Evolutionary conservation across 2,329 filamentous ascomycete genomes (phyloP), one percentile per base, ranked within the genome.

Genomic region (Colletotrichum musae): DNA sequence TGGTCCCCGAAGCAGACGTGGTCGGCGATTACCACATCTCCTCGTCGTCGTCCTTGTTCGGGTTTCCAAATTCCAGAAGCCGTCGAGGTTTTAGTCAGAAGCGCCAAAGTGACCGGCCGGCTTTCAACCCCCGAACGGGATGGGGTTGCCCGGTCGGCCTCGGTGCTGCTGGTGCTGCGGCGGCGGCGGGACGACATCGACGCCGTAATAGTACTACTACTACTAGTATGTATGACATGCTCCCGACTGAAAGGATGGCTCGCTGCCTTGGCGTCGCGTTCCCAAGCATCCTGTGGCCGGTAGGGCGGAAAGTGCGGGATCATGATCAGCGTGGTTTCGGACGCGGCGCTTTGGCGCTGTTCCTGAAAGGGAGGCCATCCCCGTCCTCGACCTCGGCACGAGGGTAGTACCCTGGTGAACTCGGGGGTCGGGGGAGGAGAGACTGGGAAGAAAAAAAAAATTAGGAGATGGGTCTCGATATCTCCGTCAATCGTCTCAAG

Each of bases 251-350:
- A 66, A 32, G 66, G 56, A 52, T 60, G 56, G 62, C 43, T 36
- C 43, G 26, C 32, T 56, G 43, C 36, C 16, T 41, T 69, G 66
- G 62, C 26, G 41, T 43, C 43, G 50, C 24, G 43, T 57, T 53
- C 62, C 36, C 50, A 65, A 24, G 43, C 36, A 58, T 21, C 36
- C 15, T 39, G 21, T 68, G 48, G 51, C 51, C 32, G 61, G 56
- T 66, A 69, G 50, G 66, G 66, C 62, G 66, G 61, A 69, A 57
- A 69, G 56, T 65, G 66, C 62, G 51, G 62, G 54, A 66, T 60
- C 61, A 66, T 69, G 54, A 65, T 60, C 66, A 60, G 32, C 64
- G 45, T 56, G 32, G 53, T 60, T 64, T 64, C 24, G 32, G 52
- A 4, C 48, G 32, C 9, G 60, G 61, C 41, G 41, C 41, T 43